These are phyloP conservation scores for Silene noctiflora DNA, from an alignment of 179 eudicot genomes.

Conservation along the genomic window DNA sequence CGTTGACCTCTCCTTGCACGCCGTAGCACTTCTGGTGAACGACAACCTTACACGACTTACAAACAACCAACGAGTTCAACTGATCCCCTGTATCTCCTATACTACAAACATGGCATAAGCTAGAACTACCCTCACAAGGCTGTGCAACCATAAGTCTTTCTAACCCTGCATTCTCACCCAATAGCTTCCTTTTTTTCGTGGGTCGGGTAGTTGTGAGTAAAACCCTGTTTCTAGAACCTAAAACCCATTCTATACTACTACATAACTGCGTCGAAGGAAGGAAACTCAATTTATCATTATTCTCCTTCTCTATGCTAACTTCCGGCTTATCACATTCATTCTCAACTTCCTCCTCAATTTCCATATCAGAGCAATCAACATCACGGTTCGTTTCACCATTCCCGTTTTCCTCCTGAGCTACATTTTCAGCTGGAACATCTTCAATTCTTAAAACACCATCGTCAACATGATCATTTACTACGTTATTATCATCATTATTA, in stretches of 20 bases:
- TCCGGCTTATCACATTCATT: constrained; percentile 23
- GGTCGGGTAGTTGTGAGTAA: constrained; percentile 76
- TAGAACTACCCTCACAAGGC: constrained; percentile 59
- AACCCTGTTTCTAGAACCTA: constrained; percentile 80
- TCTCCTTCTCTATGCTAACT: constrained; percentile 45
- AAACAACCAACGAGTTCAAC: constrained; percentile 62
- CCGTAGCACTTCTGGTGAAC: constrained; percentile 96
- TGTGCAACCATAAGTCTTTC: constrained; percentile 67
- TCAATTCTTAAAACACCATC: constrained; percentile 14
- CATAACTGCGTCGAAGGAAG: constrained; percentile 24
- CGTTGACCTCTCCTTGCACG: constrained; percentile 55
- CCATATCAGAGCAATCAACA: constrained; percentile 7
- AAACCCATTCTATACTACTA: constrained; percentile 89
- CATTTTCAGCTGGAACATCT: constrained; percentile 15
- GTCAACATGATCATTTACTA: constrained; percentile 17
- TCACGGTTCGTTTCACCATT: neutral
- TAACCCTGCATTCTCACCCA: constrained; percentile 76
- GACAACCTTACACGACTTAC: constrained; percentile 64
- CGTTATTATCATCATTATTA: constrained; percentile 3
- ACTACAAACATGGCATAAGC: constrained; percentile 80
- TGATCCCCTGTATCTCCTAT: constrained; percentile 64
- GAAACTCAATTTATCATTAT: constrained; percentile 24
- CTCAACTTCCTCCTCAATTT: constrained; percentile 13
- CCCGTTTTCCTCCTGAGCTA: constrained; percentile 26
- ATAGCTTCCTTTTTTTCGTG: constrained; percentile 78